Evolutionary conservation across 495 filamentous ascomycete genomes (phyloP).

Genomic region (Entonaema liquescens): DNA sequence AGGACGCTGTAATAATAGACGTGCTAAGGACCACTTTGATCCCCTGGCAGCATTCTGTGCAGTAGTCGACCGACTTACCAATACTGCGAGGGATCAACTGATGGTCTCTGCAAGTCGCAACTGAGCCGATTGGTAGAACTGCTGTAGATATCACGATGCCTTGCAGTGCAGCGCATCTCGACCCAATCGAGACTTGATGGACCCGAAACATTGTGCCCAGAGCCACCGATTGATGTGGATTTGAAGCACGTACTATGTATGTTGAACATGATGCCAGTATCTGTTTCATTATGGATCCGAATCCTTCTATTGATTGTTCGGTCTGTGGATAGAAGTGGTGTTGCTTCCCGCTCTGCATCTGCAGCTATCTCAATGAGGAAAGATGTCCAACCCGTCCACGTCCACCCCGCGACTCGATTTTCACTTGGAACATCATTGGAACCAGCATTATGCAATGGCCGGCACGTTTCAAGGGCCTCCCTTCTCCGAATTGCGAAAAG

Average conservation of each 20-base stretch:
- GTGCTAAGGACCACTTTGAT: slow-evolving; percentile 28
- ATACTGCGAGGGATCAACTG: slow-evolving; percentile 11
- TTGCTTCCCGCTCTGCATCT: slow-evolving; percentile 37
- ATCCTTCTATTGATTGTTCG: slow-evolving; percentile 18
- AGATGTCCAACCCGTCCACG: background rate
- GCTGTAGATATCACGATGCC: slow-evolving; percentile 14
- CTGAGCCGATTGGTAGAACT: slow-evolving; percentile 36
- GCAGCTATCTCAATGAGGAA: slow-evolving; percentile 18
- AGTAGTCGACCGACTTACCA: background rate
- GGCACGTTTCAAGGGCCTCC: slow-evolving; percentile 12
- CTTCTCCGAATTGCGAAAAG: slow-evolving; percentile 5
- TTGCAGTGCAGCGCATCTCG: slow-evolving; percentile 12
- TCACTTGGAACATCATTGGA: slow-evolving; percentile 3
- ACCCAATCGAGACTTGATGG: slow-evolving; percentile 29
- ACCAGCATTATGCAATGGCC: background rate
- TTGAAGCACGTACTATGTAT: slow-evolving; percentile 1
- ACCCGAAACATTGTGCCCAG: slow-evolving; percentile 27
- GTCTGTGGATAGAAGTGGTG: slow-evolving; percentile 21
- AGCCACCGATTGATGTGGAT: slow-evolving; percentile 7
- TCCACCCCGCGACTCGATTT: slow-evolving; percentile 3
- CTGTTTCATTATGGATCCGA: slow-evolving; percentile 27
- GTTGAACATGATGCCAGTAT: slow-evolving; percentile 14
- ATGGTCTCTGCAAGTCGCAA: slow-evolving; percentile 29
- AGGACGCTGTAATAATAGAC: slow-evolving; percentile 35
- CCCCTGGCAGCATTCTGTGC: slow-evolving; percentile 23